Base-by-base conservation (phyloP, 208 protist species). In the Trypanosoma boissoni region DNA sequence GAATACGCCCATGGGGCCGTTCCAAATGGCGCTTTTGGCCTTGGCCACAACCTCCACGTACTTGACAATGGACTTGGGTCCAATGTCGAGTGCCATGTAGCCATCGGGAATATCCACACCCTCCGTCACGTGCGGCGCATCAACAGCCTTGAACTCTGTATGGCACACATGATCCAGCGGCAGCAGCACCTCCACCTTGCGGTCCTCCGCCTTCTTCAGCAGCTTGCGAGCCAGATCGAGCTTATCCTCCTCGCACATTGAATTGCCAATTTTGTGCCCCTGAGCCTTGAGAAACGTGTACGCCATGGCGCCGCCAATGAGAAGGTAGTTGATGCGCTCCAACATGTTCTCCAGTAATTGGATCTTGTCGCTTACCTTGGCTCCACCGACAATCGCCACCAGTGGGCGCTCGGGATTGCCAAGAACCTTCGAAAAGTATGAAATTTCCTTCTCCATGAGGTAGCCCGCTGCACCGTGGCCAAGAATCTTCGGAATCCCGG, bases 331-430 rank as follows among this genome's bases (percentile, higher is more conserved):
- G 45, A 99, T 97, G 69, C 97, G 97, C 60, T 97, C 90, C 23
- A 99, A 74, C 53, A 99, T 75, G 74, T 99, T 99, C 44, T 99
- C 83, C 62, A 99, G 99, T 8, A 99, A 78, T 68, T 97, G 86
- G 64, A 99, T 99, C 88, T 99, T 99, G 78, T 99, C 98, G 51
- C 83, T 91, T 31, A 99, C 98, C 83, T 99, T 99, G 54, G 98
- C 95, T 43, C 98, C 90, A 27, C 90, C 90, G 31, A 94, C 83
- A 63, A 99, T 99, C 58, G 98, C 97, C 4, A 99, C 77, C 56
- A 99, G 76, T 28, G 92, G 92, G 7, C 79, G 75, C 34, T 77
- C 62, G 9, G 92, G 90, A 56, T 82, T 82, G 67, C 80, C 84
- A 27, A 97, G 70, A 28, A 97, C 90, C 68, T 94, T 97, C 37